Conservation (phyloP, 768 basidiomycete genomes). For the Termitomyces sp. region DNA sequence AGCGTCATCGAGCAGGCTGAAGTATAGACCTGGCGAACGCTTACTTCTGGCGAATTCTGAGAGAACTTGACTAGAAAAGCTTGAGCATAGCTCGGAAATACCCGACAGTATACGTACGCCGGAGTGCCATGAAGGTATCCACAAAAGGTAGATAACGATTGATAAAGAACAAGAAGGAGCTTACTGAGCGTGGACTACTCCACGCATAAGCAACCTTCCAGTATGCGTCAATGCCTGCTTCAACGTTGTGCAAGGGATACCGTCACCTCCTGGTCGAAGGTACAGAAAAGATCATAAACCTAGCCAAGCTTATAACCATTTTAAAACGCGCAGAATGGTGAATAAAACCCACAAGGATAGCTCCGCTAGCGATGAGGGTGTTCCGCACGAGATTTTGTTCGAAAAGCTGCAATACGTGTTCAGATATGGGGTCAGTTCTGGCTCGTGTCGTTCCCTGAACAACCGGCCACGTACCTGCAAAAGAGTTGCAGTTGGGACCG, state of each 20-base stretch:
- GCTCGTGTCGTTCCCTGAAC: neutral
- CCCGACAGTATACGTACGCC: slow-evolving; percentile 16
- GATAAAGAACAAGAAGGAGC: slow-evolving; percentile 28
- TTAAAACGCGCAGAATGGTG: too few species aligned
- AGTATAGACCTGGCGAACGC: neutral
- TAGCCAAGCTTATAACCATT: slow-evolving; percentile 5
- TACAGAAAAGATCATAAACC: slow-evolving; percentile 31
- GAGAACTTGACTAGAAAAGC: slow-evolving; percentile 7
- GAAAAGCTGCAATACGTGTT: slow-evolving; percentile 10
- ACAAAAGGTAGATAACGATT: slow-evolving; percentile 36
- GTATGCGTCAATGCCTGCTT: neutral
- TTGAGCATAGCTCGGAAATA: neutral
- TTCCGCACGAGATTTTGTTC: slow-evolving; percentile 20
- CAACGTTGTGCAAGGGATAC: neutral
- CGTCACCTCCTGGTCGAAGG: slow-evolving; percentile 28
- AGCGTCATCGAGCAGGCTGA: neutral
- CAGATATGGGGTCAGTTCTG: too few species aligned
- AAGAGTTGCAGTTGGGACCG: neutral
- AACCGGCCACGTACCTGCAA: neutral
- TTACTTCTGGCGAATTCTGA: slow-evolving; percentile 4
- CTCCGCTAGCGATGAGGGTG: slow-evolving; percentile 20
- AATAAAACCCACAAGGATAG: slow-evolving; percentile 17
- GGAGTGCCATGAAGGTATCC: slow-evolving; percentile 28
- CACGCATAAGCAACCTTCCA: slow-evolving; percentile 28
- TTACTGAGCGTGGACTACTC: slow-evolving; percentile 22